Evolutionary conservation across 2,329 filamentous ascomycete genomes (phyloP).

Genomic region (Arthrobotrys iridis): DNA sequence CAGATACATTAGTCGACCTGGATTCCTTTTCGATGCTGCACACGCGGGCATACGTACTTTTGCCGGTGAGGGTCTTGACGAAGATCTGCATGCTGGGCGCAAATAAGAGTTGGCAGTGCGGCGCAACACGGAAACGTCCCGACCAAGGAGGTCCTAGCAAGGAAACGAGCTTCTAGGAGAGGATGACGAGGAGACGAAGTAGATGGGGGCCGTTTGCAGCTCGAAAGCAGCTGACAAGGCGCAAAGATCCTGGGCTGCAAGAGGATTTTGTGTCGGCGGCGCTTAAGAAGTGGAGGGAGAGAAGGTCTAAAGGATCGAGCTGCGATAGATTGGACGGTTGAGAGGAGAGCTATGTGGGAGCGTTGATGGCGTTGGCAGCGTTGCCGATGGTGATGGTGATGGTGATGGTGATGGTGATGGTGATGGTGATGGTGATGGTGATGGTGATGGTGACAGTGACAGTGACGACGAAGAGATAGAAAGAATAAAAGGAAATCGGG

Average conservation of each 20-base stretch:
- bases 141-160: neutral
- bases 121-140: slow-evolving; percentile 11
- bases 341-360: neutral
- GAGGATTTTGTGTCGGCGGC: slow-evolving; percentile 1
- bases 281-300: neutral
- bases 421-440: neutral
- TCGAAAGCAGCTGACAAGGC: neutral
- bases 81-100: slow-evolving; percentile 75
- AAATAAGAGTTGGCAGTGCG: neutral
- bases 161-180: neutral
- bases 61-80: slow-evolving; percentile 81
- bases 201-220: slow-evolving; percentile 2
- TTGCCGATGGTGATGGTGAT: neutral
- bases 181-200: neutral
- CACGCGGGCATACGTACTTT: slow-evolving; percentile 66
- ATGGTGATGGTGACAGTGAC: neutral
- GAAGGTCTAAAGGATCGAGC: neutral
- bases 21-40: slow-evolving; percentile 6
- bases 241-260: neutral
- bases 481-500: neutral
- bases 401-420: neutral
- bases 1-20: neutral
- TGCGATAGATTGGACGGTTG: neutral
- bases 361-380: neutral
- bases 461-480: neutral